These are phyloP conservation scores for Daldinia grandis DNA, from an alignment of 495 filamentous ascomycete species.

Conservation along the genomic window DNA sequence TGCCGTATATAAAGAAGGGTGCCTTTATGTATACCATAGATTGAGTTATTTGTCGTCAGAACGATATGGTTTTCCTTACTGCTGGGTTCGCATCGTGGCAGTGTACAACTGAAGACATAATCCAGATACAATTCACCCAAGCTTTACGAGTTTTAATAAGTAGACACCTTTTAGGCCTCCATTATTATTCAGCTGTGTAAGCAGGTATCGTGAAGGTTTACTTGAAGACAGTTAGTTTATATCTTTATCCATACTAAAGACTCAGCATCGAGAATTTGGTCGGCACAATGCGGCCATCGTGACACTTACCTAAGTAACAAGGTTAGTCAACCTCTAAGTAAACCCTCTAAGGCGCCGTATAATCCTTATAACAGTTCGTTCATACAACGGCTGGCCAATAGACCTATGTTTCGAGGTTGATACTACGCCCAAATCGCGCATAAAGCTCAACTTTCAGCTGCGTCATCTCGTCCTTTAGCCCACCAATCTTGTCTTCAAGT, in stretches of 20 bases:
- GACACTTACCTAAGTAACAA: constrained; percentile 1
- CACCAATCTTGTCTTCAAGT: constrained; percentile 77
- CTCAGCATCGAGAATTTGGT: background rate
- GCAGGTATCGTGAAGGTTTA: background rate
- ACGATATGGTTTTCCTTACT: background rate
- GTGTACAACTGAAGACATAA: background rate
- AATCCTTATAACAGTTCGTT: background rate
- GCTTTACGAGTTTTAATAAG: no score
- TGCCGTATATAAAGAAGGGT: background rate
- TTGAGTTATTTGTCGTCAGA: background rate
- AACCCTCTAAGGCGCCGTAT: background rate
- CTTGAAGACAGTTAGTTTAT: background rate
- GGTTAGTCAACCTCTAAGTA: background rate
- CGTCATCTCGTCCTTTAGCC: constrained; percentile 83
- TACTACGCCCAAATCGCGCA: constrained; percentile 90
- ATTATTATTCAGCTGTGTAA: background rate
- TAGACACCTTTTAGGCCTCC: background rate
- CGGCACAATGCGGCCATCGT: background rate
- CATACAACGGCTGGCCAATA: background rate
- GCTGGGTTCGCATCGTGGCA: background rate
- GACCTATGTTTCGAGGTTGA: constrained; percentile 92
- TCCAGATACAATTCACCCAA: background rate
- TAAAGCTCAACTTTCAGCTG: constrained; percentile 90
- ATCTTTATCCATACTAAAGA: background rate
- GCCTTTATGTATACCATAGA: background rate